Base-by-base conservation (phyloP, 768 basidiomycete genomes). In the Lactifluus echinatus region DNA sequence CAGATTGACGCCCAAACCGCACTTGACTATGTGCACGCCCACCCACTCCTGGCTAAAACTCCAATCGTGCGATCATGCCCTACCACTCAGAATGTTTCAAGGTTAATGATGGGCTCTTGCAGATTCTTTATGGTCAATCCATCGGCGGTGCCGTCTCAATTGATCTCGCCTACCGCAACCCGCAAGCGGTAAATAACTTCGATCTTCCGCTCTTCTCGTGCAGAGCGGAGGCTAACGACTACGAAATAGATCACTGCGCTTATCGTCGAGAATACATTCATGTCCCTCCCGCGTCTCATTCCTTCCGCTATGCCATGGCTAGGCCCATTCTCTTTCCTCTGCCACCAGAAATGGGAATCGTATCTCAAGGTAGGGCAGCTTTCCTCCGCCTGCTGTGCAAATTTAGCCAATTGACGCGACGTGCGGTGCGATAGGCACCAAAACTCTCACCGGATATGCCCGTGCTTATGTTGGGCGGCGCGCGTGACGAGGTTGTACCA, bases 141-240 rank as follows among this genome's bases (percentile, higher is more conserved):
- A 91, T 96, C 39, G 95, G 95, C 15, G 95, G 95, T 31, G 94
- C 93, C 0, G 93, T 97, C 4, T 79, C 89, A 12, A 87, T 97
- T 46, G 87, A 93, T 70, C 83, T 95, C 19, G 89, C 89, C 0
- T 84, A 84, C 59, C 76, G 79, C 28, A 94, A 93, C 67, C 79
- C 86, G 0, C 70, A 78, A 19, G 80, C 85, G 65, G 89, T 86
- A 57, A 68, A 31, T 21, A 37, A 15, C 23, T n/a, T 28, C 5
- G n/a, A n/a, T n/a, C n/a, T n/a, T n/a, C n/a, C n/a, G n/a, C 60
- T 39, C 29, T 53, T n/a, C 52, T 31, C 12, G 31, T 2, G 8
- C 34, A 34, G 8, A 26, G 26, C n/a, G 3, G 15, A 14, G 19
- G n/a, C 6, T 48, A 3, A 11, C 39, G 39, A 31, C n/a, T 39